Base-by-base conservation (phyloP, 495 filamentous ascomycete species). In the Neurospora cerealis region DNA sequence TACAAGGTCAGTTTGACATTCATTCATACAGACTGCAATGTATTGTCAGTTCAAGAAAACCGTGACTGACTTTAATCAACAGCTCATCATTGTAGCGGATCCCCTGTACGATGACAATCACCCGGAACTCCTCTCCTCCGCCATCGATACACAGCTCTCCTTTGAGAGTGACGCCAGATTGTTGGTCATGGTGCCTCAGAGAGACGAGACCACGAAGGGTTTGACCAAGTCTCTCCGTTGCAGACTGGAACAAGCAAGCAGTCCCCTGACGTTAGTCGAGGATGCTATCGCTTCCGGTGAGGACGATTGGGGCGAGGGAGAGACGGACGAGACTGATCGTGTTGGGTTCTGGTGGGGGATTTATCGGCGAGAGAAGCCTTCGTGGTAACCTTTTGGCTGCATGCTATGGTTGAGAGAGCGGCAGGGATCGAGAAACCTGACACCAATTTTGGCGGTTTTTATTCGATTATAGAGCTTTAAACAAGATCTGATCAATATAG, bases 321-420 rank as follows among this genome's bases (percentile, higher is more conserved):
- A 82, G 15, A 83, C 82, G 11, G 83, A 79, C 10, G 83, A 81
- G 11, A 71, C 72, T 15, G 71, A 73, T 17, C 66, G 70, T 4
- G 79, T 86, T 9, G 81, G 84, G 36, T 86, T 85, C 42, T 86
- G 85, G 85, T 85, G 80, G 80, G 85, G 81, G 1, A 74, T 87
- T 13, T 86, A 86, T 73, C 78, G 75, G 54, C 77, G 82, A 44
- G 71, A 54, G 60, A 38, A 40, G 11, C 15, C 54, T 34, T 32
- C 28, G 5, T 66, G 28, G 15, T 34, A 66, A 34, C 21, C 15
- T 17, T 34, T 66, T 34, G 54, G 54, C 34, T 66, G 54, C 28
- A 34, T 66, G 28, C 15, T 32, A 66, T 36, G 1, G 28, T 17
- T 32, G 54, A 34, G 54, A 19, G 48, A 66, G 54, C 21, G 11